Conservation (phyloP, 2,329 filamentous ascomycete species). For the Diatrype stigma region DNA sequence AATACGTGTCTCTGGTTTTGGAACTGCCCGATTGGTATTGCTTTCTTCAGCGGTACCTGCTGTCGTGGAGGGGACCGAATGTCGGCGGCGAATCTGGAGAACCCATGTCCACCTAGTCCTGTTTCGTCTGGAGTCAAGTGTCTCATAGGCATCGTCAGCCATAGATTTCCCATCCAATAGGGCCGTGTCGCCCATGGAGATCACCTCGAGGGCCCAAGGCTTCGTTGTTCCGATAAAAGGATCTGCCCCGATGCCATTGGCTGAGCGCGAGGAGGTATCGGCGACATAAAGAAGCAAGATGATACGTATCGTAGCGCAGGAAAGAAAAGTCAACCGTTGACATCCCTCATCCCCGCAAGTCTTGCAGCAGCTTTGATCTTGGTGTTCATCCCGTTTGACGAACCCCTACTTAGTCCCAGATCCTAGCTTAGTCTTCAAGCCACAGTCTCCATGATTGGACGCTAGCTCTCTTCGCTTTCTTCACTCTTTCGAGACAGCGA, state of each 20-base stretch:
- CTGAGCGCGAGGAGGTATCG: neutral
- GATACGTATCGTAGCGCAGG: neutral
- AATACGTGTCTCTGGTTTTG: too few species aligned
- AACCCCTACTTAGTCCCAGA: neutral
- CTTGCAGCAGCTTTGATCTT: neutral
- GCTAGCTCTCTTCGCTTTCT: too few species aligned
- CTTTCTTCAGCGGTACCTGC: neutral
- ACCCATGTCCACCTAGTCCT: neutral
- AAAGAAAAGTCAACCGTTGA: neutral
- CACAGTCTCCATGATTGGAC: too few species aligned
- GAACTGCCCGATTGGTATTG: too few species aligned
- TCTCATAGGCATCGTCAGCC: neutral
- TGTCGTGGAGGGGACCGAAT: neutral
- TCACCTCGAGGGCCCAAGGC: neutral
- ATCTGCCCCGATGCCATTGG: neutral
- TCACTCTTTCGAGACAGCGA: too few species aligned
- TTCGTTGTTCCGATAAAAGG: neutral
- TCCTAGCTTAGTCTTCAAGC: neutral
- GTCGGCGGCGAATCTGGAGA: neutral
- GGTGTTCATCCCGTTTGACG: too few species aligned
- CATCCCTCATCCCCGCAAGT: neutral
- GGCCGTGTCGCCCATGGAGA: neutral
- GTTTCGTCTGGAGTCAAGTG: slow-evolving; percentile 2
- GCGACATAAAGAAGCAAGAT: neutral
- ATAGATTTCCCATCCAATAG: neutral